phyloP scores from a whole-genome alignment of 768 basidiomycete species.

The Termitomyces sp. region DNA sequence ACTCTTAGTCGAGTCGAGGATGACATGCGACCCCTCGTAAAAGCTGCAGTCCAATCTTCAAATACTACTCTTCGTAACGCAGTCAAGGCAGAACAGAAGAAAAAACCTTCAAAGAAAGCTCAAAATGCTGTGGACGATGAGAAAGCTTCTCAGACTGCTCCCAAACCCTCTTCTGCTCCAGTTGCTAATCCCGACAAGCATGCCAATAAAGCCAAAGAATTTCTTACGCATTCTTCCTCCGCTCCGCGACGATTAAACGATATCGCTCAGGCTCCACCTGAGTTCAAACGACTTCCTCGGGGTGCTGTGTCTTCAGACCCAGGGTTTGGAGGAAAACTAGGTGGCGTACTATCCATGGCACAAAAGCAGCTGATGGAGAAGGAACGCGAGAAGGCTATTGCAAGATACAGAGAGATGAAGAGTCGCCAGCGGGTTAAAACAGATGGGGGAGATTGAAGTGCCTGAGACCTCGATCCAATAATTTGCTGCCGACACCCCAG shows the following conservation, averaged over 20 bases:
- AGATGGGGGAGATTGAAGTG: background rate
- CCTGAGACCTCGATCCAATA: background rate
- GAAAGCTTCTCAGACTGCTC: conserved; percentile 6
- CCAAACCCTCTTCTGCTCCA: conserved; percentile 7
- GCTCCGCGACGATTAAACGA: conserved; percentile 44
- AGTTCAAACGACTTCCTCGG: conserved; percentile 21
- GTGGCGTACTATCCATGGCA: conserved; percentile 63
- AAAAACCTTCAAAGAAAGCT: conserved; percentile 19
- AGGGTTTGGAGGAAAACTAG: conserved; percentile 23
- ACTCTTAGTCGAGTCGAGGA: conserved; percentile 63
- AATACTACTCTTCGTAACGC: conserved; percentile 44
- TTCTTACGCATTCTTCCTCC: conserved; percentile 43
- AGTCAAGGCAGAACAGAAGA: conserved; percentile 32
- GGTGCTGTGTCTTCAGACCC: conserved; percentile 1
- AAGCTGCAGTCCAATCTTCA: conserved; percentile 54
- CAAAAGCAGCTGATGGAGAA: conserved; percentile 74
- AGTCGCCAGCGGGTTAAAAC: conserved; percentile 30
- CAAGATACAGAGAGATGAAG: conserved; percentile 65
- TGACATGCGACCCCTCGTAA: conserved; percentile 61
- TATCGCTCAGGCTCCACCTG: conserved; percentile 23
- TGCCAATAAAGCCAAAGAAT: conserved; percentile 38
- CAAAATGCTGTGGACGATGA: conserved; percentile 16
- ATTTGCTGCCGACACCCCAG: background rate
- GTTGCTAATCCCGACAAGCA: conserved; percentile 16
- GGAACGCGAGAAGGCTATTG: conserved; percentile 67